Evolutionary conservation across 495 filamentous ascomycete genomes (phyloP).

Genomic region (Achaetomiella virescens): DNA sequence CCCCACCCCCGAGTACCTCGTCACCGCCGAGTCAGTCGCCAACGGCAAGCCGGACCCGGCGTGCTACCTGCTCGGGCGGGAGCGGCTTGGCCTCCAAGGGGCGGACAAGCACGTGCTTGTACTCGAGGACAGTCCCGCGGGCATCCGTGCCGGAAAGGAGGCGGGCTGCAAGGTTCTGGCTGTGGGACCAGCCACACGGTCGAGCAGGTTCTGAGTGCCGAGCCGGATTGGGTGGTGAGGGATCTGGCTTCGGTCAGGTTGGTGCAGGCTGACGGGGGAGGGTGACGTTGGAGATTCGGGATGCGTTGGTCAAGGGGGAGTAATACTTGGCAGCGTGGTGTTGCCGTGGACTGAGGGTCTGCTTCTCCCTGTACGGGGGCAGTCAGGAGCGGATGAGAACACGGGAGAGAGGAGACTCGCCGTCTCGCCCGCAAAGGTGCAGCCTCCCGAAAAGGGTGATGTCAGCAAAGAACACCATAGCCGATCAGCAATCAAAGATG

Average conservation of each 20-base stretch:
- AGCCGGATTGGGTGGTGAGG: conserved; percentile 80
- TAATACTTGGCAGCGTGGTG: background rate
- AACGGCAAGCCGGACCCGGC: conserved; percentile 83
- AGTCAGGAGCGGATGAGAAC: too few relatives aligned
- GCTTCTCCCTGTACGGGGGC: too few relatives aligned
- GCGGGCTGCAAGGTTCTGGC: conserved; percentile 85
- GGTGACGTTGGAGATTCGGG: conserved; percentile 49
- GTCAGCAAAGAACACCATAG: too few relatives aligned
- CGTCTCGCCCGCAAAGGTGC: too few relatives aligned
- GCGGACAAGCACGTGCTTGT: conserved; percentile 55
- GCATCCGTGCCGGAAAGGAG: conserved; percentile 78
- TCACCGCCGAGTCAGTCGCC: conserved; percentile 80
- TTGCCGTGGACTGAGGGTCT: background rate
- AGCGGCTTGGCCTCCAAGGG: conserved; percentile 51
- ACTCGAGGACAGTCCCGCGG: conserved; percentile 90
- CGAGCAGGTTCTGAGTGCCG: conserved; percentile 62
- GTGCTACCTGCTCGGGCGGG: conserved; percentile 70
- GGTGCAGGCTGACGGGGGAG: conserved; percentile 37
- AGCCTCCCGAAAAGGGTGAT: too few relatives aligned
- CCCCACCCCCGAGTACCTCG: conserved; percentile 63
- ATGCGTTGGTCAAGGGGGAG: conserved; percentile 26
- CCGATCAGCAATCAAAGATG: too few relatives aligned
- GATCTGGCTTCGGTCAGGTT: conserved; percentile 69
- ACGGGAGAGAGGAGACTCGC: too few relatives aligned
- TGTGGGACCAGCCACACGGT: conserved; percentile 77